Base-by-base conservation (phyloP, 257 asterid species). In the Euphrasia confusa region DNA sequence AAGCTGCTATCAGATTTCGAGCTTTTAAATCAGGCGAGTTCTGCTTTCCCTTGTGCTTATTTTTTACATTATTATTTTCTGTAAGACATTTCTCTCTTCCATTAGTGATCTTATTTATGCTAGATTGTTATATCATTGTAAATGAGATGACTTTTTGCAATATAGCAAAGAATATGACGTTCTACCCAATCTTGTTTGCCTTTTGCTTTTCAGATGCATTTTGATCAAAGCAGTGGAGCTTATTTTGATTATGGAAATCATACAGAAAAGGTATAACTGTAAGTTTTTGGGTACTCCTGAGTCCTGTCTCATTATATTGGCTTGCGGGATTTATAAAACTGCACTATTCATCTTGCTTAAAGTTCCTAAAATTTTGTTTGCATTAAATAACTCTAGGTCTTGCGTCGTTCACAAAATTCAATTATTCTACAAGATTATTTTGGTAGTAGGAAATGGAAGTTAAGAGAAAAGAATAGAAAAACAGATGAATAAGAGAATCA, bases 211-310 rank as follows among this genome's bases (percentile, higher is more conserved):
- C 84, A 89, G 97, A 79, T 87, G 89, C 97, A 89, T 82, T 82
- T 93, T 64, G 95, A 93, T 75, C 18, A 70, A 58, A 67, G 15
- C 28, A 63, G 55, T 48, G 97, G 96, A 79, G 87, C 90, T 68
- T 93, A 93, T 80, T 87, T 79, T 80, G 99, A 93, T 82, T 93
- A 80, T 67, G 99, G 99, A 58, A 81, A 84, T 80, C 99, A 93
- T 71, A 78, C 96, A 18, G 96, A 93, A 73, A 82, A 85, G 97
- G 99, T 91, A 73, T 62, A 26, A 28, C 73, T 59, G 64, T 65
- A 42, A 39, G 14, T 61, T 67, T 56, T 56, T 47, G 42, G 61
- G 54, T 59, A 21, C 58, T 50, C 58, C 28, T 32, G 68, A 21
- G 55, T 50, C 58, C 28, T 42, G 68, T 58, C 10, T 66, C 56